These are phyloP conservation scores for Thalassia testudinum DNA, from an alignment of 116 monocot species.

Conservation along the genomic window DNA sequence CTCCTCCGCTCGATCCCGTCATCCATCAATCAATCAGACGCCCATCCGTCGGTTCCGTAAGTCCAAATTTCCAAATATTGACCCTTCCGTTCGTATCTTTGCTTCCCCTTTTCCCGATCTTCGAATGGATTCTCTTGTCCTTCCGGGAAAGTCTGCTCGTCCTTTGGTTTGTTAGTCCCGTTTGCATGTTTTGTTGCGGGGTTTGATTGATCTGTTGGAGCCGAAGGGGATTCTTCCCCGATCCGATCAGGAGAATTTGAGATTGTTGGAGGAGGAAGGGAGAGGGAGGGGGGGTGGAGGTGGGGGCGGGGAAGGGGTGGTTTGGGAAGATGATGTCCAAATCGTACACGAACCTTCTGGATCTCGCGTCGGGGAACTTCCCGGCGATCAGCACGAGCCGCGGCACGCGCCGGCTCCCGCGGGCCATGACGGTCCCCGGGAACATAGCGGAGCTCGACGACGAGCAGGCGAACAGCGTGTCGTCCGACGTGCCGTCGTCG, in stretches of 20 bases:
- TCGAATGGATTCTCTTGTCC: too few species aligned
- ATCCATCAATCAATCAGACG: neutral
- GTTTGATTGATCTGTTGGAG: too few species aligned
- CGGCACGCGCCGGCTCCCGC: slow-evolving; percentile 15
- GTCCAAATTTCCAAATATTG: too few species aligned
- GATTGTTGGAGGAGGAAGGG: neutral
- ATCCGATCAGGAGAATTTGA: neutral
- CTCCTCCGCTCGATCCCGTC: neutral
- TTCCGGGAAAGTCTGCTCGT: too few species aligned
- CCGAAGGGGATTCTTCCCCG: too few species aligned
- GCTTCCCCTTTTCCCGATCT: too few species aligned
- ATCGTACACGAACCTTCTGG: slow-evolving; percentile 85
- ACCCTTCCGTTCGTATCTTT: too few species aligned
- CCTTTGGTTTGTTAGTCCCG: too few species aligned
- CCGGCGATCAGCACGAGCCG: slow-evolving; percentile 27
- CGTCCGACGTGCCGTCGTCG: slow-evolving; percentile 67
- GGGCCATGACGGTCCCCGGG: slow-evolving; percentile 48
- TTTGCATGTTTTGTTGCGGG: too few species aligned
- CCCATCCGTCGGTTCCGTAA: too few species aligned
- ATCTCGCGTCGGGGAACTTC: slow-evolving; percentile 86
- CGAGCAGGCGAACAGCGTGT: slow-evolving; percentile 48
- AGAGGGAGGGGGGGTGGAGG: neutral
- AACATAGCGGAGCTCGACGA: slow-evolving; percentile 41
- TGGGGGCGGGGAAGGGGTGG: too few species aligned
- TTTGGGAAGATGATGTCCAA: slow-evolving; percentile 90